Evolutionary conservation across 129 eudicot species (phyloP).

Genomic region (Pseudognaphalium luteoalbum): DNA sequence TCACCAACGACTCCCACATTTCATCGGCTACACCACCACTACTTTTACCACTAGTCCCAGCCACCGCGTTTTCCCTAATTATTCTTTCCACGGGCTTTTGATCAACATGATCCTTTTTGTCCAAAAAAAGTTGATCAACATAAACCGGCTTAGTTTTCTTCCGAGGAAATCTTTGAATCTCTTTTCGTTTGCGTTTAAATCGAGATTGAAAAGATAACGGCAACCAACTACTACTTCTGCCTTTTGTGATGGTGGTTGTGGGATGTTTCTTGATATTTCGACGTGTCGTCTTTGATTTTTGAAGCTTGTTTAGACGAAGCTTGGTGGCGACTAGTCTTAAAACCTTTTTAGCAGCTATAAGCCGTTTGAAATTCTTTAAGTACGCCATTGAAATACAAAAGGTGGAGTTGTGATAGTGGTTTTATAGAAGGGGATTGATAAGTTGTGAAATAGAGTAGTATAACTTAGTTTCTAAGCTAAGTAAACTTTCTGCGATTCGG

Average conservation of each 20-base stretch:
- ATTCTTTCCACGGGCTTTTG: constrained; percentile 15
- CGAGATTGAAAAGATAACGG: constrained; percentile 42
- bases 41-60: constrained; percentile 25
- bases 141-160: constrained; percentile 46
- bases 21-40: constrained; percentile 51
- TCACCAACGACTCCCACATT: constrained; percentile 75
- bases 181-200: constrained; percentile 36
- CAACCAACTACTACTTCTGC: constrained; percentile 30
- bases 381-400: constrained; percentile 45
- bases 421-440: constrained; percentile 18
- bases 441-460: background rate
- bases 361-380: constrained; percentile 51
- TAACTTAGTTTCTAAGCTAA: constrained; percentile 50
- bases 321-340: constrained; percentile 52
- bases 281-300: constrained; percentile 37
- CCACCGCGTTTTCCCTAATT: constrained; percentile 21
- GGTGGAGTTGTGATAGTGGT: constrained; percentile 14
- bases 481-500: constrained; percentile 25
- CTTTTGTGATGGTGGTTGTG: constrained; percentile 18
- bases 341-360: constrained; percentile 43
- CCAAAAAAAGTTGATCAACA: constrained; percentile 55
- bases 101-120: constrained; percentile 18
- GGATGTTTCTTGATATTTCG: constrained; percentile 29
- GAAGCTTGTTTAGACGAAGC: constrained; percentile 49
- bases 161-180: constrained; percentile 14